Conservation (phyloP, 371 early-diverging fungal genomes). For the Mortierella sp. region DNA sequence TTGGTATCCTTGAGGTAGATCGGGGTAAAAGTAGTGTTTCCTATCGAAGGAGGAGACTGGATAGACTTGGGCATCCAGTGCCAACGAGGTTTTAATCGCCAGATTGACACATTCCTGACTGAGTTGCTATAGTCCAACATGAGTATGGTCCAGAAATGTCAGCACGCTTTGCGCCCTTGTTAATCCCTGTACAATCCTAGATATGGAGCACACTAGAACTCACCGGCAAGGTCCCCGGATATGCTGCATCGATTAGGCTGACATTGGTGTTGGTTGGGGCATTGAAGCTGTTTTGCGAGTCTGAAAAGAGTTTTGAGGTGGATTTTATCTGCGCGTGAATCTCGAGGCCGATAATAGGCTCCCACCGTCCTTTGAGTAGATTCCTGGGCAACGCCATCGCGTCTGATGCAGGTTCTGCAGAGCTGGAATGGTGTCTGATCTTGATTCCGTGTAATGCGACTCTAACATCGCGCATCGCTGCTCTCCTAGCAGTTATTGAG, state of each 20-base stretch:
- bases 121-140: conserved; percentile 69
- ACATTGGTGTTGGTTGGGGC: conserved; percentile 80
- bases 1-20: conserved; percentile 93
- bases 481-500: too few species aligned
- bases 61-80: conserved; percentile 76
- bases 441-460: too few species aligned
- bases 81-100: conserved; percentile 81
- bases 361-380: conserved; percentile 63
- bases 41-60: conserved; percentile 83
- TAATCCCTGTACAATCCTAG: too few species aligned
- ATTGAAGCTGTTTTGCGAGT: conserved; percentile 65
- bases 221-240: conserved; percentile 85
- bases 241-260: conserved; percentile 81
- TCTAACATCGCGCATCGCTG: too few species aligned
- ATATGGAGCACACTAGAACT: background rate
- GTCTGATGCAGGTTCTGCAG: background rate
- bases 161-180: background rate
- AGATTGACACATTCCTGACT: conserved; percentile 78
- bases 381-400: conserved; percentile 10
- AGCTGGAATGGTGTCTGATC: too few species aligned
- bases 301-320: conserved; percentile 87
- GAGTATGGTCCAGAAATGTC: background rate
- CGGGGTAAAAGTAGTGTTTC: conserved; percentile 95
- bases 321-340: conserved; percentile 89
- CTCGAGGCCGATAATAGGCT: conserved; percentile 90